A percentile compares a stretch with the other conserved stretches of the same genome.
Evolutionary conservation across 78 protist species (phyloP).

Genomic region (Fonticula alba): DNA sequence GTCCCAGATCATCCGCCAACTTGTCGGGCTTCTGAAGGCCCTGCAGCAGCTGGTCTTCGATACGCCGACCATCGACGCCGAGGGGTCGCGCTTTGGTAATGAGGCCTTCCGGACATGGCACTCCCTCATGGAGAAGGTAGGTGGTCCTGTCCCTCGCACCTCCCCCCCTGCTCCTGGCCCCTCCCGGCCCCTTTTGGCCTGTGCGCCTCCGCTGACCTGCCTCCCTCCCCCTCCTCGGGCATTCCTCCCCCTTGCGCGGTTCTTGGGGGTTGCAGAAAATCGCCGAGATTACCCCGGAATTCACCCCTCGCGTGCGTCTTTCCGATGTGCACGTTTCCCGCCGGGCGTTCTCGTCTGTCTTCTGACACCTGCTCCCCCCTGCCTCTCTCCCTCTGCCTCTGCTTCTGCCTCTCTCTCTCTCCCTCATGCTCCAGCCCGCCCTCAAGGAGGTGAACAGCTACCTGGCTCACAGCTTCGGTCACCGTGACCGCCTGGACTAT

Average conservation of each 20-base stretch:
- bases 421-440: neutral
- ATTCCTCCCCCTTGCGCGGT: neutral
- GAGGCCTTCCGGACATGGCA: slow-evolving; percentile 40
- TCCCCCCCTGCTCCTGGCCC: too few species aligned
- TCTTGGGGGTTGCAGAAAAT: neutral
- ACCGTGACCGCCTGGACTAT: slow-evolving; percentile 77
- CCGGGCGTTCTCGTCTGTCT: too few species aligned
- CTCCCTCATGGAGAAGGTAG: neutral
- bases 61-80: slow-evolving; percentile 39
- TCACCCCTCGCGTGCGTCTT: too few species aligned
- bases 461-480: slow-evolving; percentile 57
- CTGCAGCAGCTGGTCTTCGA: slow-evolving; percentile 20
- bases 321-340: too few species aligned
- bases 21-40: slow-evolving; percentile 11
- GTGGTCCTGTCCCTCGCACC: too few species aligned
- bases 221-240: neutral
- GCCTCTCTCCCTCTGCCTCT: too few species aligned
- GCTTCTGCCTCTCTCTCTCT: too few species aligned
- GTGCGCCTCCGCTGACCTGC: too few species aligned
- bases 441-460: slow-evolving; percentile 57
- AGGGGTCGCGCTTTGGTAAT: slow-evolving; percentile 61
- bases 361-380: too few species aligned
- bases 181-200: too few species aligned
- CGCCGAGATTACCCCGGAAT: neutral
- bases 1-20: too few species aligned